Conservation (phyloP, 331 rosid genomes). For the Malus hybrid region DNA sequence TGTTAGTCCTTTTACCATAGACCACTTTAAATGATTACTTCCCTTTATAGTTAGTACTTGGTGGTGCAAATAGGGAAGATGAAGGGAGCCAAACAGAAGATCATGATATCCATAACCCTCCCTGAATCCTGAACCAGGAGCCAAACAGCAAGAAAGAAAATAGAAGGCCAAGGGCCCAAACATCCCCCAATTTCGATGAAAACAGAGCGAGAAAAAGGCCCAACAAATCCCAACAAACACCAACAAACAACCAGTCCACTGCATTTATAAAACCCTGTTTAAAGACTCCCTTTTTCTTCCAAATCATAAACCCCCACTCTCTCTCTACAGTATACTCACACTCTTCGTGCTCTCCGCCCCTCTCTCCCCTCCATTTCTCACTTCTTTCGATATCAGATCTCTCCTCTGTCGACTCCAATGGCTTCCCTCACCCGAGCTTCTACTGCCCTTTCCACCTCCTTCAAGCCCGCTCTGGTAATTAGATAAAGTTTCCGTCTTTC, state of each 20-base stretch:
- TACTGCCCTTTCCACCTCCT: too few species aligned
- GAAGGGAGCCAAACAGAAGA: background rate
- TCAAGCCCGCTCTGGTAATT: too few species aligned
- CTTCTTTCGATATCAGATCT: constrained; percentile 39
- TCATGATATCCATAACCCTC: background rate
- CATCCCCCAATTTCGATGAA: constrained; percentile 17
- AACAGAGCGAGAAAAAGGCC: constrained; percentile 27
- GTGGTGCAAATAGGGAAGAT: too few species aligned
- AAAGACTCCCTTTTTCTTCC: background rate
- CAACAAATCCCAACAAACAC: constrained; percentile 27
- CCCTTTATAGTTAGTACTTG: too few species aligned
- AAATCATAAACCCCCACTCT: background rate
- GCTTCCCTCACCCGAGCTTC: too few species aligned
- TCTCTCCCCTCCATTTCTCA: constrained; percentile 2
- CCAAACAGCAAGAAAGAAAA: constrained; percentile 11
- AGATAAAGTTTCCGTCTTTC: background rate
- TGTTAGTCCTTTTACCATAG: too few species aligned
- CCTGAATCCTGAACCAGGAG: background rate
- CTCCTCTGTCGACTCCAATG: background rate
- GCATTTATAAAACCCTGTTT: constrained; percentile 13
- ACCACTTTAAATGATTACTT: too few species aligned
- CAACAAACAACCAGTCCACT: background rate
- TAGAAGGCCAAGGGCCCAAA: background rate
- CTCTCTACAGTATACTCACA: background rate
- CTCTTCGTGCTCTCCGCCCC: constrained; percentile 52